Base-by-base conservation (phyloP, 441 rosid species). In the Populus hybrid region DNA sequence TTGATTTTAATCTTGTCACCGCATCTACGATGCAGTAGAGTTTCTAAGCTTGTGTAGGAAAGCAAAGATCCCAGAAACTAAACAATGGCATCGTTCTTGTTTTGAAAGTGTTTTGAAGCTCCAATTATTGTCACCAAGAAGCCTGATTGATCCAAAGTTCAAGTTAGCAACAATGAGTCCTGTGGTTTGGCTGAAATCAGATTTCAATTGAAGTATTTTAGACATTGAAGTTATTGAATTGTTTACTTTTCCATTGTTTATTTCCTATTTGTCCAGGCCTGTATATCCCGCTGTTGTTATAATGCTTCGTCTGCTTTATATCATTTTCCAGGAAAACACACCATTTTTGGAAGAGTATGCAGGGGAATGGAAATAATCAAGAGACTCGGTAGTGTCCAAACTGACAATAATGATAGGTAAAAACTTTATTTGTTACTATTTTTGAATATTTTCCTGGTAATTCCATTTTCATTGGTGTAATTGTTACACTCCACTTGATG, bases 341-440 rank as follows among this genome's bases (percentile, higher is more conserved):
- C 98, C 46, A 96, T 96, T 78, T 96, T 96, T 83, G 99, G 99
- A 79, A 91, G 99, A 84, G 97, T 94, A 21, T 88, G 93, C 50
- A 82, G 84, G 3, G 98, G 99, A 81, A 93, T 92, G 97, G 99
- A 96, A 81, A 91, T 96, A 74, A 88, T 94, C 86, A 94, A 96
- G 87, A 94, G 99, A 82, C 98, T 96, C 8, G 98, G 98, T 72
- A 96, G 97, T 65, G 91, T 96, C 78, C 98, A 96, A 89, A 96
- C 98, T 66, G 96, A 96, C 89, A 94, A 90, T 76, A 94, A 87
- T 26, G 99, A 95, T 80, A 87, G 94, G 99, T 95, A 77, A 83
- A 64, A 12, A 34, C 73, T 34, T 67, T 28, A 53, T 74, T 42
- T 4, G 36, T 2, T 11, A 26, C 11, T 10, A 65, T 65, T 65